Percentiles rank a stretch among this genome's conserved stretches.
phyloP scores from a whole-genome alignment of 2,329 filamentous ascomycete genomes.

The Periconia sp. region DNA sequence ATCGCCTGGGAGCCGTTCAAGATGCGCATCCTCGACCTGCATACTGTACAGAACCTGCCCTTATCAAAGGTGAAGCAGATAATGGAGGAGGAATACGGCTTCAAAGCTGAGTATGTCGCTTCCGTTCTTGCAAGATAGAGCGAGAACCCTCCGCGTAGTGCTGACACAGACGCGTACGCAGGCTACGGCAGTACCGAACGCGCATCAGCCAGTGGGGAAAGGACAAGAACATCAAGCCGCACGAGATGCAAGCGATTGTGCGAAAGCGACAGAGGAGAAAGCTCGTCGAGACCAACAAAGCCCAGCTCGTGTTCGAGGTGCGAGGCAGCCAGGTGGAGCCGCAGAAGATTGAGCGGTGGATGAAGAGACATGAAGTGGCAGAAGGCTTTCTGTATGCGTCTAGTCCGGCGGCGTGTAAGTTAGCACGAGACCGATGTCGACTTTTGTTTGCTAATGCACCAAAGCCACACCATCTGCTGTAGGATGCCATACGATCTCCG shows the following conservation, averaged over 20 bases:
- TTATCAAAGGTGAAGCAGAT: constrained; percentile 14
- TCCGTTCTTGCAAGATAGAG: constrained; percentile 1
- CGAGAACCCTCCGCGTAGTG: neutral
- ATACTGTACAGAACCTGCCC: constrained; percentile 12
- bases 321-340: constrained; percentile 17
- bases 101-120: constrained; percentile 23
- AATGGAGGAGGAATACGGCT: constrained; percentile 17
- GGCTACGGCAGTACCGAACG: constrained; percentile 24
- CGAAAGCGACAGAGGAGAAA: constrained; percentile 22
- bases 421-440: neutral
- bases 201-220: constrained; percentile 23
- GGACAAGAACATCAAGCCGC: constrained; percentile 26
- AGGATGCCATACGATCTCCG: constrained; percentile 18
- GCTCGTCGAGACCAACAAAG: constrained; percentile 17
- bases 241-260: constrained; percentile 29
- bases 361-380: constrained; percentile 19
- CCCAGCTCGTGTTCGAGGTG: constrained; percentile 16
- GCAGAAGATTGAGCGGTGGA: constrained; percentile 29
- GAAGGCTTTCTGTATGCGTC: constrained; percentile 20
- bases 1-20: constrained; percentile 28
- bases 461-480: constrained; percentile 25
- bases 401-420: constrained; percentile 25
- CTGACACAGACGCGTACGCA: constrained; percentile 8
- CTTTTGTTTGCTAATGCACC: constrained; percentile 9
- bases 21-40: constrained; percentile 17